phyloP scores from a whole-genome alignment of 2,329 filamentous ascomycete genomes.

The Fusarium sp. region DNA sequence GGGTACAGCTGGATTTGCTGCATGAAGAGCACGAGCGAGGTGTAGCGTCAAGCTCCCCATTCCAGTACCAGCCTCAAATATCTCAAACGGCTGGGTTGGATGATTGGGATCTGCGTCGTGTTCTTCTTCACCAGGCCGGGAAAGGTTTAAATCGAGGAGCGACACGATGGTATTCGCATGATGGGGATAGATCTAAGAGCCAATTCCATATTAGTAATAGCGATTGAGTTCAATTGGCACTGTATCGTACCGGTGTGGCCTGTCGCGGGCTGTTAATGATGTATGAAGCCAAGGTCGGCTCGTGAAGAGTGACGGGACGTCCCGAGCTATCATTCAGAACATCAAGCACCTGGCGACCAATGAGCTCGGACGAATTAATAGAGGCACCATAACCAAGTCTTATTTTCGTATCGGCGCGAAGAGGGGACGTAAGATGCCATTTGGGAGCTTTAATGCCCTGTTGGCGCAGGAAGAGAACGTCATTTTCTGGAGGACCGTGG shows the following conservation, averaged over 20 bases:
- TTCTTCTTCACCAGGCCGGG: conserved; percentile 50
- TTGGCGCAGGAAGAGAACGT: conserved; percentile 54
- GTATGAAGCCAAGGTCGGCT: conserved; percentile 79
- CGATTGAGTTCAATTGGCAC: neutral
- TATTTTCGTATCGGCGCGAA: conserved; percentile 46
- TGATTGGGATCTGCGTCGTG: conserved; percentile 43
- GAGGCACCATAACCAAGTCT: conserved; percentile 57
- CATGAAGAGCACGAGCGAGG: conserved; percentile 79
- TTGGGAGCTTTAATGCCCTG: conserved; percentile 48
- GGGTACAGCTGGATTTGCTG: conserved; percentile 67
- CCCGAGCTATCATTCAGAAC: conserved; percentile 63
- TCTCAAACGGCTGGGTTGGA: conserved; percentile 65
- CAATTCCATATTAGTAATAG: neutral
- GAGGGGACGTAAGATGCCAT: conserved; percentile 52
- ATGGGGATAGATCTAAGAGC: conserved; percentile 66
- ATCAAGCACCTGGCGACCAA: conserved; percentile 70
- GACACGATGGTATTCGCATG: conserved; percentile 81
- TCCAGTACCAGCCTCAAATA: conserved; percentile 87
- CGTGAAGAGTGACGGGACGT: conserved; percentile 64
- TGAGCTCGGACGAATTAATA: conserved; percentile 65
- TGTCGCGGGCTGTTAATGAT: conserved; percentile 72
- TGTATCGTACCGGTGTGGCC: conserved; percentile 70
- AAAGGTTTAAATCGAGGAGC: conserved; percentile 77
- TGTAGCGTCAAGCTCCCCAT: conserved; percentile 82
- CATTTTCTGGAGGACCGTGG: conserved; percentile 47